These are phyloP conservation scores for Saccharomyces hybrid DNA, from an alignment of 1,139 yeast species.

Conservation along the genomic window DNA sequence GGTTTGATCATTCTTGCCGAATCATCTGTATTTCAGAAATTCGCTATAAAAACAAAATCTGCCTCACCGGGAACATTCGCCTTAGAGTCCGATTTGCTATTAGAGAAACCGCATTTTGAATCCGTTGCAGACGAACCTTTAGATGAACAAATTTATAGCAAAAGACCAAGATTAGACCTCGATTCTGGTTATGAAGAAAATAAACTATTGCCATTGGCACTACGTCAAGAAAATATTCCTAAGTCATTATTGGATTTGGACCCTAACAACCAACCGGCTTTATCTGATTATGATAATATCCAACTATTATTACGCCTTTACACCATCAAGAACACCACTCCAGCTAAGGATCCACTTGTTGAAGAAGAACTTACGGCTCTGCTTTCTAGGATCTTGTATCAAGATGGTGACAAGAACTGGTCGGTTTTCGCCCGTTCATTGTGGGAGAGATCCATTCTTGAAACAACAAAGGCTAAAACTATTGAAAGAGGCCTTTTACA, in stretches of 20 bases:
- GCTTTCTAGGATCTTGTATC: conserved; percentile 60
- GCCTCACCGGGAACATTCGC: conserved; percentile 47
- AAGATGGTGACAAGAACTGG: conserved; percentile 43
- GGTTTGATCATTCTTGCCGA: conserved; percentile 75
- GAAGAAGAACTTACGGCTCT: conserved; percentile 78
- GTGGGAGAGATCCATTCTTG: conserved; percentile 85
- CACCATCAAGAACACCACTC: conserved; percentile 61
- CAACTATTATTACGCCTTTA: conserved; percentile 64
- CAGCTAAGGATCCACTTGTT: conserved; percentile 58
- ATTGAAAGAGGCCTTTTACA: conserved; percentile 91
- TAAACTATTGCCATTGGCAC: conserved; percentile 51
- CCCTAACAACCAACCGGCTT: conserved; percentile 73
- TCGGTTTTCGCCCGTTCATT: conserved; percentile 71
- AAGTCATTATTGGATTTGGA: conserved; percentile 47
- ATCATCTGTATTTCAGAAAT: conserved; percentile 23
- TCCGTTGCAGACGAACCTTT: conserved; percentile 45
- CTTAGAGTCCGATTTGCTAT: conserved; percentile 67
- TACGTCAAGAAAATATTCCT: conserved; percentile 58
- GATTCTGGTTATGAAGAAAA: conserved; percentile 30
- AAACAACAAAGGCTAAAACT: conserved; percentile 73
- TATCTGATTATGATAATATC: conserved; percentile 61
- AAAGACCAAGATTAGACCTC: conserved; percentile 32
- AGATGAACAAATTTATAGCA: conserved; percentile 33
- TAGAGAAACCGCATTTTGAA: conserved; percentile 68
- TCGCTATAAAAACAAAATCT: conserved; percentile 19